phyloP scores from a whole-genome alignment of 2,329 filamentous ascomycete species.

The Colletotrichum melonis region DNA sequence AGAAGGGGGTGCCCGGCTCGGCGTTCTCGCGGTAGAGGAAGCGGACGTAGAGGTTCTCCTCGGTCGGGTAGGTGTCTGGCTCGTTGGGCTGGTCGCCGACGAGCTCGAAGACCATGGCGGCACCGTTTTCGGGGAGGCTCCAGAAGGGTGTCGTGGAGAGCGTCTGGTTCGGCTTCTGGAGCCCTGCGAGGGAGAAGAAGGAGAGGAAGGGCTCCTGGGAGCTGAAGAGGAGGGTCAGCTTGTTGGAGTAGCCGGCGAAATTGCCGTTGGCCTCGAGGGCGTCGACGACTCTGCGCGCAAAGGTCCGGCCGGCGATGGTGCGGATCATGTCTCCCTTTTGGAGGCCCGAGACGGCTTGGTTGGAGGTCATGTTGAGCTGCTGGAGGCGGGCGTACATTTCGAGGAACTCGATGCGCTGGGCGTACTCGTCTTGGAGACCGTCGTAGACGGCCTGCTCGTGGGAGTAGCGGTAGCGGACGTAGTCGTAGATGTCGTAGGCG shows the following conservation, averaged over 20 bases:
- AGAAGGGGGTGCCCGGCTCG: conserved; percentile 47
- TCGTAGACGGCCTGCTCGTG: conserved; percentile 59
- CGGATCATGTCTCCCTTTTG: conserved; percentile 54
- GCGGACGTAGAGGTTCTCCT: conserved; percentile 61
- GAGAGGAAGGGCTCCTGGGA: conserved; percentile 65
- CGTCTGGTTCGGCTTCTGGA: conserved; percentile 63
- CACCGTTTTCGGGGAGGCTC: conserved; percentile 74
- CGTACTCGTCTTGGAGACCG: conserved; percentile 48
- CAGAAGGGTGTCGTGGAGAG: conserved; percentile 49
- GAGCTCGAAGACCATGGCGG: conserved; percentile 80
- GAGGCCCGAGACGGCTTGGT: conserved; percentile 68
- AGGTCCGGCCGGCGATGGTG: conserved; percentile 64
- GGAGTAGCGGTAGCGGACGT: conserved; percentile 63
- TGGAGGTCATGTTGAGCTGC: conserved; percentile 67
- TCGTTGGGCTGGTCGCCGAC: conserved; percentile 44
- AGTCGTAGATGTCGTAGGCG: conserved; percentile 66
- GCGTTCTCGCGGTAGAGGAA: conserved; percentile 67
- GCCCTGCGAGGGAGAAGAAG: conserved; percentile 62
- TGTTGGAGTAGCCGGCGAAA: conserved; percentile 51
- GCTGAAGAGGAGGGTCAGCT: conserved; percentile 65
- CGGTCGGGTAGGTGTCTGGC: conserved; percentile 42
- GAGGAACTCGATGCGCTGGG: conserved; percentile 61
- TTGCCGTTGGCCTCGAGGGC: conserved; percentile 57
- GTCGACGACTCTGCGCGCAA: conserved; percentile 57
- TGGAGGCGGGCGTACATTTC: conserved; percentile 73